Conservation (phyloP, 306 rosid species). For the Prosopis cineraria region DNA sequence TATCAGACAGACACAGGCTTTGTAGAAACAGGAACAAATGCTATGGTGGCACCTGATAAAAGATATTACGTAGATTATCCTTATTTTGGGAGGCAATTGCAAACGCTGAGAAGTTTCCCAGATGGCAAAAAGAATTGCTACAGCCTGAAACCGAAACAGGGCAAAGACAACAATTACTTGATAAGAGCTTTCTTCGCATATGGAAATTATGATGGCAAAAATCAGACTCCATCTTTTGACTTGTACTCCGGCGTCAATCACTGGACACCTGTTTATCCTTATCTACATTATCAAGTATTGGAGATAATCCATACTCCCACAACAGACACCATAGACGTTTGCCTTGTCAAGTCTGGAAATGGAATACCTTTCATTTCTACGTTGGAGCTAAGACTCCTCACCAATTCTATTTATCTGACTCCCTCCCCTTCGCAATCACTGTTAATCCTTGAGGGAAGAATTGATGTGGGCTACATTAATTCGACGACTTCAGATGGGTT, state of each 20-base stretch:
- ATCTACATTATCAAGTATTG: accelerated
- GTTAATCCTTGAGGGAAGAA: not conserved
- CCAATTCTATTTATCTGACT: constrained; percentile 3
- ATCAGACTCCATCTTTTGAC: constrained; percentile 33
- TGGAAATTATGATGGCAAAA: constrained; percentile 43
- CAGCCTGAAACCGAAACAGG: constrained; percentile 33
- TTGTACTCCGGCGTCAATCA: constrained; percentile 38
- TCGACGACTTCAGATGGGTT: accelerated
- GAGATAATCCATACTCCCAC: constrained; percentile 42
- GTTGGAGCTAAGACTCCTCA: constrained; percentile 40
- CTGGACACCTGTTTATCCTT: constrained; percentile 44
- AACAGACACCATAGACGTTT: constrained; percentile 31
- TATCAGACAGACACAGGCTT: not conserved
- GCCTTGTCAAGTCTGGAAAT: constrained; percentile 38
- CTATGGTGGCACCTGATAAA: not conserved
- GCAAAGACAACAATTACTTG: constrained; percentile 36
- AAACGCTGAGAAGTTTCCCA: constrained; percentile 47
- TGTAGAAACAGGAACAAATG: not conserved
- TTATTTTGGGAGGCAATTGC: not conserved
- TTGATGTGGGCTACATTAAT: constrained; percentile 41
- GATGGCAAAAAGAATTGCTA: constrained; percentile 43
- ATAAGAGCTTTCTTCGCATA: constrained; percentile 44
- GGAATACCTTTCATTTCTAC: constrained; percentile 44
- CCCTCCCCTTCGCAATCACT: not conserved
- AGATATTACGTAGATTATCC: not conserved